Evolutionary conservation across 2,329 filamentous ascomycete genomes (phyloP).

Genomic region (Aspergillus tanneri): DNA sequence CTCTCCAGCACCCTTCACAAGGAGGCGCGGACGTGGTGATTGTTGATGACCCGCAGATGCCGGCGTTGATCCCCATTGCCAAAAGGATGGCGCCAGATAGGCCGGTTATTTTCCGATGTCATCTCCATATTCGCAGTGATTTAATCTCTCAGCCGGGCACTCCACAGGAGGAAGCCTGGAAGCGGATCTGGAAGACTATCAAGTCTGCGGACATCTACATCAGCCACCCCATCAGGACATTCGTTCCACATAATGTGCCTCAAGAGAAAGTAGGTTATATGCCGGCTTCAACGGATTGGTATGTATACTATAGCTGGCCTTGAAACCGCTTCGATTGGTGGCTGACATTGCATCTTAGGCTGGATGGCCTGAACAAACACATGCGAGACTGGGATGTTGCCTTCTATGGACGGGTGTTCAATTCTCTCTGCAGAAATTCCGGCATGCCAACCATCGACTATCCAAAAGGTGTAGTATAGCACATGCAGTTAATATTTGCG

Average conservation of each 20-base stretch:
- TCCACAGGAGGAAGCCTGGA: slow-evolving; percentile 72
- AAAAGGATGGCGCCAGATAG: slow-evolving; percentile 69
- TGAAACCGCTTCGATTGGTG: neutral
- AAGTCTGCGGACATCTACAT: slow-evolving; percentile 74
- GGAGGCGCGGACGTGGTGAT: slow-evolving; percentile 76
- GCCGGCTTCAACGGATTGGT: slow-evolving; percentile 79
- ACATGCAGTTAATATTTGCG: neutral
- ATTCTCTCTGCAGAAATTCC: slow-evolving; percentile 60
- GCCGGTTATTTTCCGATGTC: slow-evolving; percentile 76
- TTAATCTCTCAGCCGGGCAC: slow-evolving; percentile 62
- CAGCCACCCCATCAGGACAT: slow-evolving; percentile 73
- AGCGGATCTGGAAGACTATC: slow-evolving; percentile 71
- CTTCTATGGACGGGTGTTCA: slow-evolving; percentile 75
- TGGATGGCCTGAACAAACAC: slow-evolving; percentile 77
- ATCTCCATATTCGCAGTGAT: slow-evolving; percentile 79
- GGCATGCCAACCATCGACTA: slow-evolving; percentile 42
- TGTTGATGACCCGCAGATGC: slow-evolving; percentile 84
- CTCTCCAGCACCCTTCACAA: slow-evolving; percentile 61
- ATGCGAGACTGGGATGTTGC: slow-evolving; percentile 68
- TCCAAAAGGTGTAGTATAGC: slow-evolving; percentile 32
- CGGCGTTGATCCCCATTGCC: slow-evolving; percentile 70
- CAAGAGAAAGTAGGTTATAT: slow-evolving; percentile 68
- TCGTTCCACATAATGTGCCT: slow-evolving; percentile 69
- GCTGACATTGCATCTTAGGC: slow-evolving; percentile 41
- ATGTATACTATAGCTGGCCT: neutral